A percentile compares a stretch with the other conserved stretches of the same genome.
Evolutionary conservation across 1,139 yeast genomes (phyloP).

Genomic region (Candida albicans): DNA sequence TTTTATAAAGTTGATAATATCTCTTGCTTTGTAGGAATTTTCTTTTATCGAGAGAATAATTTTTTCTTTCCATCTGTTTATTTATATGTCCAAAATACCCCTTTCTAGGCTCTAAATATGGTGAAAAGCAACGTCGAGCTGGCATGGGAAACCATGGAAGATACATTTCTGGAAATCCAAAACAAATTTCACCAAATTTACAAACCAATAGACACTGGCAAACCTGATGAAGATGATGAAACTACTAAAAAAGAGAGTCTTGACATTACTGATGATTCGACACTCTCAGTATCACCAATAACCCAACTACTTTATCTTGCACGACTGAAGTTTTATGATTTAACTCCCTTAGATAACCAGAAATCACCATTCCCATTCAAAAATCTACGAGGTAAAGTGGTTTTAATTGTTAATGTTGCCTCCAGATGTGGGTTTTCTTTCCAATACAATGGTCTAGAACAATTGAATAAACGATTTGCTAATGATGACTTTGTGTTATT

Average conservation of each 20-base stretch:
- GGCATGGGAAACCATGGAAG: neutral
- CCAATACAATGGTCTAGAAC: slow-evolving; percentile 77
- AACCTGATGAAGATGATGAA: neutral
- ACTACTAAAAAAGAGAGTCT: neutral
- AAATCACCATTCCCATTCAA: slow-evolving; percentile 67
- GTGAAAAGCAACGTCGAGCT: neutral
- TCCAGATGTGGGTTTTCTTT: slow-evolving; percentile 89
- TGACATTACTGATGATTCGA: neutral
- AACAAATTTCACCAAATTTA: neutral
- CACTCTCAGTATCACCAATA: slow-evolving; percentile 1
- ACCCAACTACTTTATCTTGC: neutral
- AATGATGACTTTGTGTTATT: slow-evolving; percentile 64
- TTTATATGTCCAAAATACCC: neutral
- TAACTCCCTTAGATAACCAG: slow-evolving; percentile 38
- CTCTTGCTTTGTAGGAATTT: too few relatives aligned
- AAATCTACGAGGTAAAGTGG: slow-evolving; percentile 83
- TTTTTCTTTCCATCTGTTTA: neutral
- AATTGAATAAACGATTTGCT: slow-evolving; percentile 71
- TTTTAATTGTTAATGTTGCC: slow-evolving; percentile 89
- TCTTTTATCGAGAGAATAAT: neutral
- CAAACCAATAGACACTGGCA: neutral
- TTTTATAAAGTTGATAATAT: too few relatives aligned
- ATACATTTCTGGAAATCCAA: neutral
- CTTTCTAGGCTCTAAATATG: neutral
- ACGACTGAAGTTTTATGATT: slow-evolving; percentile 43